Conservation (phyloP, 108 stramenopile species). For the Cyclotella cryptica region DNA sequence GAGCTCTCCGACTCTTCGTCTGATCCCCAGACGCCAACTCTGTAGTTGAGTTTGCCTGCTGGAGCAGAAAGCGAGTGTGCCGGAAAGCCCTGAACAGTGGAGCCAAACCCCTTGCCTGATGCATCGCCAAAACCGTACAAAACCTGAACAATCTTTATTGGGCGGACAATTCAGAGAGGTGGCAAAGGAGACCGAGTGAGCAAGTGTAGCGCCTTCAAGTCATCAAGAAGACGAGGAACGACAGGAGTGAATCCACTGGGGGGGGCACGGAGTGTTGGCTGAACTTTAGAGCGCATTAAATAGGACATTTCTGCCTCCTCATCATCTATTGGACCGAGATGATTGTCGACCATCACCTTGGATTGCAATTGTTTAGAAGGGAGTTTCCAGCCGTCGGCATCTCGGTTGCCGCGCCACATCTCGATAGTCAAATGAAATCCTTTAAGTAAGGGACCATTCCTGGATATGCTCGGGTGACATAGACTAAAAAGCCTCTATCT, state of each 20-base stretch:
- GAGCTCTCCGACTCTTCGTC: slow-evolving; percentile 31
- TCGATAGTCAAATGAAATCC: slow-evolving; percentile 9
- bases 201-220: slow-evolving; percentile 41
- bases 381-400: slow-evolving; percentile 63
- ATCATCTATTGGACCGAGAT: slow-evolving; percentile 5
- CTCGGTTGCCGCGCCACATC: slow-evolving; percentile 28
- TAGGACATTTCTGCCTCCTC: neutral
- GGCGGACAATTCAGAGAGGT: slow-evolving; percentile 12
- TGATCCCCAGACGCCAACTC: slow-evolving; percentile 24
- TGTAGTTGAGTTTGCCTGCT: neutral
- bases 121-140: slow-evolving; percentile 65
- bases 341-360: too few species aligned
- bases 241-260: slow-evolving; percentile 19
- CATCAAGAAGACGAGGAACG: slow-evolving; percentile 45
- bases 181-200: slow-evolving; percentile 36
- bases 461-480: too few species aligned
- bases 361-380: too few species aligned
- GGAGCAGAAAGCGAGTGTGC: too few species aligned
- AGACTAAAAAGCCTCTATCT: slow-evolving; percentile 34
- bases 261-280: slow-evolving; percentile 28
- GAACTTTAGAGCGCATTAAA: neutral
- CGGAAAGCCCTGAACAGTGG: slow-evolving; percentile 6
- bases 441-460: too few species aligned
- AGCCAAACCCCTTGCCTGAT: slow-evolving; percentile 49
- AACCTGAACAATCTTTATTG: slow-evolving; percentile 9